A percentile compares a stretch with the other conserved stretches of the same genome.
phyloP scores from a whole-genome alignment of 108 stramenopile genomes.

The Mayamaea pseudoterrestris region DNA sequence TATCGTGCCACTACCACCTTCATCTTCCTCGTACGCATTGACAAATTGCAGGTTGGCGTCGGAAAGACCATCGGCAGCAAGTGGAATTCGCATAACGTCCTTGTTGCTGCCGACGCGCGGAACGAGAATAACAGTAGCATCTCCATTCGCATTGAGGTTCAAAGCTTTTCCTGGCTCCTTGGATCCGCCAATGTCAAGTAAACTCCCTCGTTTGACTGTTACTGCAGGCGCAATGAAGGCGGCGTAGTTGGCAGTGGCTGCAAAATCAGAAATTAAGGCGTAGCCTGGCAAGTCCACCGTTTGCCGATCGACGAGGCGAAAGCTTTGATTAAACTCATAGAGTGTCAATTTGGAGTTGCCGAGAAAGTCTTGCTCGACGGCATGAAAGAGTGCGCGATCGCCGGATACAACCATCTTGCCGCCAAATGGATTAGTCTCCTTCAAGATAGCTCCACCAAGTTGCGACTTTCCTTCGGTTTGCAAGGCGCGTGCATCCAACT shows the following conservation, averaged over 20 bases:
- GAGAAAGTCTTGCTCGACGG: conserved; percentile 31
- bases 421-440: conserved; percentile 54
- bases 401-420: conserved; percentile 42
- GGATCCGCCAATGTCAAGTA: conserved; percentile 39
- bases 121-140: conserved; percentile 46
- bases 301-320: conserved; percentile 42
- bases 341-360: conserved; percentile 41
- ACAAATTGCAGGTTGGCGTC: conserved; percentile 65
- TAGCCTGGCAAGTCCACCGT: conserved; percentile 44
- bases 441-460: conserved; percentile 62
- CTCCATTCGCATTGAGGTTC: conserved; percentile 11
- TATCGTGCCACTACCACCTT: too few species aligned
- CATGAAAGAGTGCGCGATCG: conserved; percentile 62
- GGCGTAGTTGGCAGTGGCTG: conserved; percentile 63
- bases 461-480: conserved; percentile 70
- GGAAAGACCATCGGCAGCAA: conserved; percentile 47
- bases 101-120: conserved; percentile 36
- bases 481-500: conserved; percentile 61
- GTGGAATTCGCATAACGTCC: conserved; percentile 25
- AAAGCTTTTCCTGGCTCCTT: conserved; percentile 65
- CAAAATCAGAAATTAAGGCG: conserved; percentile 66
- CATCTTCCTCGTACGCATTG: conserved; percentile 68
- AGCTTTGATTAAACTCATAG: conserved; percentile 69
- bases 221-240: conserved; percentile 55
- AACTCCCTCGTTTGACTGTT: conserved; percentile 60